These are phyloP conservation scores for Ceratorhiza oryzae-sativae DNA, from an alignment of 1,284 basidiomycete genomes.

Conservation along the genomic window DNA sequence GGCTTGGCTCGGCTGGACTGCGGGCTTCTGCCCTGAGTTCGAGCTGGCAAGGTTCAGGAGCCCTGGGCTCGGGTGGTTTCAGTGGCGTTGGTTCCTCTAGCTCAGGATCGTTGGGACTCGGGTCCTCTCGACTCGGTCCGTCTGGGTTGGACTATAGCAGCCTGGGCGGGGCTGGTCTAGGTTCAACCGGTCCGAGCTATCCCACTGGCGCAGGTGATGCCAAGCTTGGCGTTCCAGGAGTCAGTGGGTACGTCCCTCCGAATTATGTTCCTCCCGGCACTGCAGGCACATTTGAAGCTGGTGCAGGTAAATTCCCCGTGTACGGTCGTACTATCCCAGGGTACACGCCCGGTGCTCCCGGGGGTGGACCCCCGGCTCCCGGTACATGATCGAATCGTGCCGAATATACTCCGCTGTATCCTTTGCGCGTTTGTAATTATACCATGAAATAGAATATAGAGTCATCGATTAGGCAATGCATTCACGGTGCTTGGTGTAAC, in stretches of 20 bases:
- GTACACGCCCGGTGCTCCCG: not conserved
- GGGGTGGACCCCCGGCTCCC: not conserved
- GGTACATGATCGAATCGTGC: not conserved
- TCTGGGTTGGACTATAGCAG: not conserved
- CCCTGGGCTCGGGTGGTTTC: too few species aligned
- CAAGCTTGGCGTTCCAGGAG: not conserved
- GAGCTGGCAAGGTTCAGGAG: too few species aligned
- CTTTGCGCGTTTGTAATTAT: too few species aligned
- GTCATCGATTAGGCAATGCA: too few species aligned
- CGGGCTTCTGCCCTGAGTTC: too few species aligned
- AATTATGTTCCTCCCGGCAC: not conserved
- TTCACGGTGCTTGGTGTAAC: too few species aligned
- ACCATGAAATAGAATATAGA: too few species aligned
- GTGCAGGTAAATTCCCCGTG: not conserved
- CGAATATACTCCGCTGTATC: too few species aligned
- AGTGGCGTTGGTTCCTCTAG: too few species aligned
- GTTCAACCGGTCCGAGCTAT: not conserved
- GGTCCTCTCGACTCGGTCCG: not conserved
- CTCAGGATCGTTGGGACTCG: not conserved
- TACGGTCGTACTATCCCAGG: not conserved
- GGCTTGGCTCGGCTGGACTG: too few species aligned
- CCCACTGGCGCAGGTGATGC: not conserved
- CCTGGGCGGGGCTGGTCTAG: not conserved
- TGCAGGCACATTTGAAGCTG: not conserved
- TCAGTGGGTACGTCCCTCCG: not conserved